phyloP scores from a whole-genome alignment of 2,329 filamentous ascomycete genomes.

The Proliferodiscus dingleyae region DNA sequence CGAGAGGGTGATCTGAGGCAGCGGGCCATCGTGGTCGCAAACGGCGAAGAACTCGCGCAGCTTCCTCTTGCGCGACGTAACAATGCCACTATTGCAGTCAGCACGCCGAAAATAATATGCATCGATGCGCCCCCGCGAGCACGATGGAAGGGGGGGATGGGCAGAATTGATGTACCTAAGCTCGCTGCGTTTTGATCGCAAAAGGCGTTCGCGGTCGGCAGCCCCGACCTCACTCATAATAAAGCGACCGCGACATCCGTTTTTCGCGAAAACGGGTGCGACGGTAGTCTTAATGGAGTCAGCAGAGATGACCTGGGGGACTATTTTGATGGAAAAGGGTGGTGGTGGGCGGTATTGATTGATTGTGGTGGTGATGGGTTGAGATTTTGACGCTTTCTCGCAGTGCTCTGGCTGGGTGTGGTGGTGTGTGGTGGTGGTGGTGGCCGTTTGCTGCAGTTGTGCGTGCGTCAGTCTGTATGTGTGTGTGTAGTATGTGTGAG shows the following conservation, averaged over 20 bases:
- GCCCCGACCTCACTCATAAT: slow-evolving; percentile 68
- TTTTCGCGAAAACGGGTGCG: slow-evolving; percentile 57
- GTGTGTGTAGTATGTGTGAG: no score
- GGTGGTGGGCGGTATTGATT: slow-evolving; percentile 22
- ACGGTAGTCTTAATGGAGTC: slow-evolving; percentile 33
- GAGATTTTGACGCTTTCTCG: no score
- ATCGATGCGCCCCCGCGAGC: slow-evolving; percentile 22
- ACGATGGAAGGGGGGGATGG: slow-evolving; percentile 14
- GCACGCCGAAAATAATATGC: slow-evolving; percentile 20
- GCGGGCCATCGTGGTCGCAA: slow-evolving; percentile 57
- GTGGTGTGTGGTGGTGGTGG: no score
- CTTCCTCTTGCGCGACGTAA: slow-evolving; percentile 84
- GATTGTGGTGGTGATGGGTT: no score
- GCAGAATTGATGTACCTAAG: slow-evolving; percentile 47
- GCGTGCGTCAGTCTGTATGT: no score
- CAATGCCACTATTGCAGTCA: slow-evolving; percentile 56
- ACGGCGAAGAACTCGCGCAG: slow-evolving; percentile 82
- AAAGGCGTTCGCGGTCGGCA: slow-evolving; percentile 60
- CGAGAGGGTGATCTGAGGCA: slow-evolving; percentile 54
- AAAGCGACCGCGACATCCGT: slow-evolving; percentile 65
- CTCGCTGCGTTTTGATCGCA: slow-evolving; percentile 60
- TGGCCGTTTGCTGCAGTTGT: no score
- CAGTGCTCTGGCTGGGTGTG: no score
- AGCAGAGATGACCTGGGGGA: slow-evolving; percentile 28
- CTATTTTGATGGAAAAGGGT: slow-evolving; percentile 25